Conservation (phyloP, 306 rosid species). For the Benincasa hispida region DNA sequence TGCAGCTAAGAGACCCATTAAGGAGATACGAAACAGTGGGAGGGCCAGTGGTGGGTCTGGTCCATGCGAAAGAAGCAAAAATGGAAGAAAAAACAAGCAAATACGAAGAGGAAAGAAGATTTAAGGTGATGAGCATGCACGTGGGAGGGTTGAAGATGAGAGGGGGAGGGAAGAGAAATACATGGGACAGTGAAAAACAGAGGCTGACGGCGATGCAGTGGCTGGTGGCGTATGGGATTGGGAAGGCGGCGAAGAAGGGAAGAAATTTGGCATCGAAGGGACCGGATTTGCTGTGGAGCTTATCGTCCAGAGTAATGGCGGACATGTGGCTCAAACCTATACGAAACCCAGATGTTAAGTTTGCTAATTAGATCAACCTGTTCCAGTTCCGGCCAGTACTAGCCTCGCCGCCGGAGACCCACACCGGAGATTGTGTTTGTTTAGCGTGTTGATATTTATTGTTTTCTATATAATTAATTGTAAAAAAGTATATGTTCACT, state of each 20-base stretch:
- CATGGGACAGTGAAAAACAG: conserved; percentile 65
- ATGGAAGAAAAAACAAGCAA: conserved; percentile 4
- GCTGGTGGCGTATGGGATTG: conserved; percentile 72
- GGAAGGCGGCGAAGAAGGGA: conserved; percentile 61
- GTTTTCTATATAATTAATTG: too few species aligned
- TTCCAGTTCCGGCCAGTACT: not conserved
- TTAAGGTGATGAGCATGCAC: conserved; percentile 50
- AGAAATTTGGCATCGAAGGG: conserved; percentile 31
- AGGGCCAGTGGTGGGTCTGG: conserved; percentile 57
- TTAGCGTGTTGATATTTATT: not conserved
- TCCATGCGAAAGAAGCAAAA: conserved; percentile 30
- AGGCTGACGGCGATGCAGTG: conserved; percentile 86
- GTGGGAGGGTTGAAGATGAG: conserved; percentile 73
- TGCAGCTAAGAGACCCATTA: conserved; percentile 67
- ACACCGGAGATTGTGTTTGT: not conserved
- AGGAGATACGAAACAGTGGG: conserved; percentile 77
- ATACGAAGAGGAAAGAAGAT: conserved; percentile 37
- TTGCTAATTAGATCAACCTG: conserved; percentile 8
- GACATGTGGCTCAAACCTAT: conserved; percentile 95
- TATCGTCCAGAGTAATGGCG: conserved; percentile 78
- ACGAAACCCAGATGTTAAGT: conserved; percentile 81
- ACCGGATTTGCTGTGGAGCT: conserved; percentile 75
- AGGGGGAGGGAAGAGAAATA: conserved; percentile 33
- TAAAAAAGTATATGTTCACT: not conserved
- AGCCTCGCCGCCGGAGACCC: too few species aligned